Evolutionary conservation across 257 asterid species (phyloP), one percentile per base, ranked within the genome.

Genomic region (Nemophila menziesii): DNA sequence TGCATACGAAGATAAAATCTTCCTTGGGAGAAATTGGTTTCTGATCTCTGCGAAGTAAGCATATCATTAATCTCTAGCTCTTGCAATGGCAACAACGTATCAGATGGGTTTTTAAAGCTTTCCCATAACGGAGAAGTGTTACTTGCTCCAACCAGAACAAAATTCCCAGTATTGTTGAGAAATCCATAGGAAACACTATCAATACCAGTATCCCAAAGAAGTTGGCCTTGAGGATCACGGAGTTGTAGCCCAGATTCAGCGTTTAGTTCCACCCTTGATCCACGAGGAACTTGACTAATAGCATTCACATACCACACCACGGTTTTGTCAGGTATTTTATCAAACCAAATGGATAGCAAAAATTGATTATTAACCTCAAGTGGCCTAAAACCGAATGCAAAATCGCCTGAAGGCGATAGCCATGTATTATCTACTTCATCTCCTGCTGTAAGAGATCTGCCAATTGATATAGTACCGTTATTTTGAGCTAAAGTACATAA

Each of bases 161-260:
- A 62, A 20, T 78, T 76, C 1, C 94, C 94, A 0, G 84, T 67
- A 36, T 82, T 76, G 13, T 73, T 75, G 63, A 82, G 2, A 17
- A 38, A 27, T 7, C 69, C 87, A 17, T 58, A 37, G 16, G 54
- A 63, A 10, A 59, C 65, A 34, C 13, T 37, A 45, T 18, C 43
- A 0, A 2, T 11, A 13, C 36, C 47, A 11, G 70, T 48, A 2
- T 0, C 47, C 67, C 73, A 75, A 8, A 75, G 27, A 0, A 1
- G 1, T 7, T 34, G 7, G 27, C 71, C 58, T 34, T 27, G 64
- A 34, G 79, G 71, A 42, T 70, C 75, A 4, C 23, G 51, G 13
- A 82, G 71, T 40, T 66, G 40, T 5, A 82, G 73, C 22, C 94
- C 60, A 0, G 8, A 3, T 5, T 33, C 42, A 16, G 61, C 43